Percentiles rank a stretch among this genome's conserved stretches.
phyloP scores from a whole-genome alignment of 2,329 filamentous ascomycete species.

The Fusarium irregulare region DNA sequence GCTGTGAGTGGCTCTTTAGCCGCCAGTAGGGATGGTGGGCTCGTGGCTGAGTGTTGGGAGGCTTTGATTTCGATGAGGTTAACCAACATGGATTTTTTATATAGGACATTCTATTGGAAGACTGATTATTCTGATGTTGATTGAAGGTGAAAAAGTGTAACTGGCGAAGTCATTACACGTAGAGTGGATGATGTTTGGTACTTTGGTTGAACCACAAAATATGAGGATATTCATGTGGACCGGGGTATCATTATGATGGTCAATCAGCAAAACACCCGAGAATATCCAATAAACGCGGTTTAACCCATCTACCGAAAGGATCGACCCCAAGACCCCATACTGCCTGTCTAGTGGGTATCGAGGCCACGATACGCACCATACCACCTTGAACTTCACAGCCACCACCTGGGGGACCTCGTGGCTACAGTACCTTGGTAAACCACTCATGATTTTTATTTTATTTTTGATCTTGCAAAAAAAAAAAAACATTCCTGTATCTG shows the following conservation, averaged over 20 bases:
- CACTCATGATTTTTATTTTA: neutral
- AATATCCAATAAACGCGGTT: conserved; percentile 3
- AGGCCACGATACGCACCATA: conserved; percentile 8
- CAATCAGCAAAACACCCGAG: neutral
- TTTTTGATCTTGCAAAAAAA: neutral
- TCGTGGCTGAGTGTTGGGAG: conserved; percentile 41
- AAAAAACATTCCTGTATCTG: neutral
- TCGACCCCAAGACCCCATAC: conserved; percentile 7
- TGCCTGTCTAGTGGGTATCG: conserved; percentile 7
- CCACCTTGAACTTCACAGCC: conserved; percentile 36
- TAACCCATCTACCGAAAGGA: conserved; percentile 27
- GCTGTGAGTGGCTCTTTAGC: conserved; percentile 40
- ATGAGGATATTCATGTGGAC: neutral
- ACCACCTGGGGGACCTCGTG: conserved; percentile 18
- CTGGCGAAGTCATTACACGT: too few species aligned
- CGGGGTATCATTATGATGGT: neutral
- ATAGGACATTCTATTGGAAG: neutral
- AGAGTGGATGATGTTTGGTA: neutral
- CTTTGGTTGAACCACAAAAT: neutral
- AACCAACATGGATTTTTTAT: conserved; percentile 28
- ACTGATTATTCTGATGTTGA: neutral
- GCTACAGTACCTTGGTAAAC: conserved; percentile 1
- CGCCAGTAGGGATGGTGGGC: conserved; percentile 27
- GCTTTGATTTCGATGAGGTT: conserved; percentile 31
- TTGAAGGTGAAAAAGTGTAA: neutral